Evolutionary conservation across 768 basidiomycete genomes (phyloP), one percentile per base, ranked within the genome.

Genomic region (Gloeostereum incarnatum): DNA sequence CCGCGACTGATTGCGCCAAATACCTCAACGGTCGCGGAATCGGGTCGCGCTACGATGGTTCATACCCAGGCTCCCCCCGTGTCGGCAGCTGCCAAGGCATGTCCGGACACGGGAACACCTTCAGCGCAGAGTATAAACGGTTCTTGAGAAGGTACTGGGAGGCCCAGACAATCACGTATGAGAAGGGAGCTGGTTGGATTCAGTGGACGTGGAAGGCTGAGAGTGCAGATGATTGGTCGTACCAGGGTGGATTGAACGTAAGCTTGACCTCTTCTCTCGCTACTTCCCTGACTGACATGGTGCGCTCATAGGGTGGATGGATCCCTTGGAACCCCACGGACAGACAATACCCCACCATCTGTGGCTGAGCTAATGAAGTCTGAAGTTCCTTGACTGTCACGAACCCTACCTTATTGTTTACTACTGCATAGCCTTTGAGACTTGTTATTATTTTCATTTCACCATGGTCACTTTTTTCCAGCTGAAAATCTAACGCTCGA

Each of bases 191-290:
- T 35, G 85, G 84, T 3, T 88, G 85, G 85, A 56, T 86, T 17
- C 75, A 79, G 54, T 87, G 85, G 86, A 75, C 82, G 1, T 89
- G 86, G 86, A 89, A 89, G 61, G 57, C 85, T 0, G 87, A 90
- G 57, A 61, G 61, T 44, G 81, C 86, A 2, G 84, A 88, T 45
- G 92, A 94, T 41, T 96, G 92, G 92, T 71, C 82, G 0, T 94
- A 94, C 63, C 73, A 84, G 45, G 78, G 82, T 31, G 89, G 89
- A 27, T 63, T 93, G 25, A 23, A 56, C 63, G 9, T 69, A 78
- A 20, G 33, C 13, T 34, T 13, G 13, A 34, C 21, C 21, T 19
- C 33, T 4, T n/a, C n/a, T n/a, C n/a, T n/a, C n/a, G n/a, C n/a
- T n/a, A n/a, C n/a, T n/a, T n/a, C n/a, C n/a, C n/a, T n/a, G n/a